Base-by-base conservation (phyloP, 192 early-diverging fungal genomes). In the Entophlyctis helioformis region DNA sequence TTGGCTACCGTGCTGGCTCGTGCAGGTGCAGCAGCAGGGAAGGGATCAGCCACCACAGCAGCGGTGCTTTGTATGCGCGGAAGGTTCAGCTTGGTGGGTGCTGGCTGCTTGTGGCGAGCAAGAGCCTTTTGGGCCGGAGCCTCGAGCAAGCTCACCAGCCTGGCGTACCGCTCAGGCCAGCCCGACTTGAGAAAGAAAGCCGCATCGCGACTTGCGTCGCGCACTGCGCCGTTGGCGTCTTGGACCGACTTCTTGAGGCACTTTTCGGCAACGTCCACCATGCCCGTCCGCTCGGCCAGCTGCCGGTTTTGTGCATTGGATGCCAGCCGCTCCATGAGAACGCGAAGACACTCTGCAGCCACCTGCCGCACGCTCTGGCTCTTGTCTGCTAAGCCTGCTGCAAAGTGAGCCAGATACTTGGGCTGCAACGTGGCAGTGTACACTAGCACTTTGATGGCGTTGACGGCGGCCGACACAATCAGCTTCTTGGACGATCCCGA, bases 401-500 rank as follows among this genome's bases (percentile, higher is more conserved):
- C 8, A 29, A 62, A 45, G 15, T 38, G n/a, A 39, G 54, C 33
- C 29, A 63, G 24, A 46, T 26, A 53, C 20, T 46, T 39, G n/a
- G 37, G 42, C 33, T 62, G 47, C 22, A 28, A 62, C 2, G 56
- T 27, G 0, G 40, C 22, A 27, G 49, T 41, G 20, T 19, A n/a
- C 4, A 67, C n/a, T 4, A 67, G 11, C 18, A 42, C 38, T 19
- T 44, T 23, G 0, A 59, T 48, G 16, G 54, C 48, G 23, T 48
- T 45, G 32, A 46, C 36, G 15, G 38, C 46, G n/a, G 56, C 49
- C 0, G 60, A 37, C 3, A 53, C 39, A 31, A 67, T 41, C 33
- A 67, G 51, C 43, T 67, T 67, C 39, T 67, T 64, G 28, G 48
- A 27, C 21, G 39, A 28, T 15, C 53, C 48, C 6, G 56, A 40